Evolutionary conservation across 805 yeast species (phyloP).

Genomic region (Nakazawaea sp.): DNA sequence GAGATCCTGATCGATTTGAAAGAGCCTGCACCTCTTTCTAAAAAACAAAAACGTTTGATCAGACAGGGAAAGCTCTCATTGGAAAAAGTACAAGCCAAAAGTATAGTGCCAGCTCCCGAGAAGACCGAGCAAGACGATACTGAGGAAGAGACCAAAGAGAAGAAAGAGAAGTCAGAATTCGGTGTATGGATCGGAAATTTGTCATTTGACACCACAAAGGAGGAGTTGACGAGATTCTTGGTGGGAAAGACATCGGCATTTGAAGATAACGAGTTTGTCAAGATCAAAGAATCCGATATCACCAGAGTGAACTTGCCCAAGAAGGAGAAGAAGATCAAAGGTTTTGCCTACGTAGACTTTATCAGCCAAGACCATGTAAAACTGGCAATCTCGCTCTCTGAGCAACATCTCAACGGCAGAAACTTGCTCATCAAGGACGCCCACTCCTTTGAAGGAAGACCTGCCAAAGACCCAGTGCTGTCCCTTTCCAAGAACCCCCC

Average conservation of each 20-base stretch:
- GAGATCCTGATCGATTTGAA: slow-evolving; percentile 65
- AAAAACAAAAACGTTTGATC: slow-evolving; percentile 80
- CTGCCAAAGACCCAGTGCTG: slow-evolving; percentile 42
- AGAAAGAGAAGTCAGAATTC: slow-evolving; percentile 37
- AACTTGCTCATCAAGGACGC: slow-evolving; percentile 80
- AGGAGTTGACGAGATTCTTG: slow-evolving; percentile 63
- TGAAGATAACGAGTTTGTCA: slow-evolving; percentile 25
- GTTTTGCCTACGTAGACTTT: slow-evolving; percentile 91
- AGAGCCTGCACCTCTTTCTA: slow-evolving; percentile 78
- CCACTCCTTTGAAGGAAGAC: slow-evolving; percentile 81
- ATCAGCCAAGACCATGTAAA: slow-evolving; percentile 50
- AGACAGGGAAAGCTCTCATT: slow-evolving; percentile 69
- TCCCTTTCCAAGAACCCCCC: slow-evolving; percentile 72
- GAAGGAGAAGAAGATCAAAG: slow-evolving; percentile 60
- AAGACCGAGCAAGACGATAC: slow-evolving; percentile 27
- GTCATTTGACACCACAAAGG: slow-evolving; percentile 74
- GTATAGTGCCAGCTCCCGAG: slow-evolving; percentile 20
- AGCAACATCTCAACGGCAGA: slow-evolving; percentile 72
- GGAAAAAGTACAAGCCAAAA: slow-evolving; percentile 40
- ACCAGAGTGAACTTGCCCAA: slow-evolving; percentile 77
- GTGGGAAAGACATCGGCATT: slow-evolving; percentile 45
- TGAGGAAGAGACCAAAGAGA: slow-evolving; percentile 11
- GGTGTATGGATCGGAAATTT: slow-evolving; percentile 96
- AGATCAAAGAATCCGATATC: slow-evolving; percentile 52
- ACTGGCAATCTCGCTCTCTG: slow-evolving; percentile 62